phyloP scores from a whole-genome alignment of 441 rosid species.

The Erodium trifolium region DNA sequence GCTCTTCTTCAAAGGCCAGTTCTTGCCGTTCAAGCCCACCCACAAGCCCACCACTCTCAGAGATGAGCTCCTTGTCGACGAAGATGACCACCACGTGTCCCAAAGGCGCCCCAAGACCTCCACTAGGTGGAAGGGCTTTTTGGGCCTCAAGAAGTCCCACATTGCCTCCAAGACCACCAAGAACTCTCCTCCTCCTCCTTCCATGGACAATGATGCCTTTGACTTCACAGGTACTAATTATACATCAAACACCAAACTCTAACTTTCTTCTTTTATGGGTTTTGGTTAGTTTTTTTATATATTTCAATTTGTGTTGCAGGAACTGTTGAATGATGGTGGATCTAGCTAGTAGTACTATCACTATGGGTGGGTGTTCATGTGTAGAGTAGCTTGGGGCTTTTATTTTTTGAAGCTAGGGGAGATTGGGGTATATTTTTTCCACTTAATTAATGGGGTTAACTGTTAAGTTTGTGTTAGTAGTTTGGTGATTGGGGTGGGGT shows the following conservation, averaged over 20 bases:
- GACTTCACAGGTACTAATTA: constrained; percentile 39
- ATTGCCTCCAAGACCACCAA: constrained; percentile 43
- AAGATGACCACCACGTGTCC: constrained; percentile 36
- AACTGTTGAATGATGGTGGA: constrained; percentile 36
- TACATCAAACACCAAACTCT: too few relatives aligned
- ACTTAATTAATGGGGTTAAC: too few relatives aligned
- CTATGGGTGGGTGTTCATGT: constrained; percentile 4
- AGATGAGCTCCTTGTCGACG: constrained; percentile 72
- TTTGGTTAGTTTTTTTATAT: too few relatives aligned
- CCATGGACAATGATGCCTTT: background rate
- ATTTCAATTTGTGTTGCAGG: constrained; percentile 29
- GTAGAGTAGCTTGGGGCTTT: constrained; percentile 14
- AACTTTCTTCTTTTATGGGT: too few relatives aligned
- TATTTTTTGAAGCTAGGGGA: too few relatives aligned
- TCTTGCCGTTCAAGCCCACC: constrained; percentile 65
- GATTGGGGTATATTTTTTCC: too few relatives aligned
- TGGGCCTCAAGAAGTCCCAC: constrained; percentile 69
- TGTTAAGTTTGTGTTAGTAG: too few relatives aligned
- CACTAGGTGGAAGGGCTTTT: constrained; percentile 68
- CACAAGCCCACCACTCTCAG: constrained; percentile 48
- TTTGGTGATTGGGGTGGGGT: too few relatives aligned
- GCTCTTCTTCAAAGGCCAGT: constrained; percentile 81
- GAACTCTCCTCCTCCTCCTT: background rate
- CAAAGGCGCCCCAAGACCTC: constrained; percentile 53
- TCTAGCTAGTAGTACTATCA: too few relatives aligned